Percentiles rank a stretch among this genome's conserved stretches.
Conservation (phyloP, 495 filamentous ascomycete genomes). For the Durotheca rogersii region DNA sequence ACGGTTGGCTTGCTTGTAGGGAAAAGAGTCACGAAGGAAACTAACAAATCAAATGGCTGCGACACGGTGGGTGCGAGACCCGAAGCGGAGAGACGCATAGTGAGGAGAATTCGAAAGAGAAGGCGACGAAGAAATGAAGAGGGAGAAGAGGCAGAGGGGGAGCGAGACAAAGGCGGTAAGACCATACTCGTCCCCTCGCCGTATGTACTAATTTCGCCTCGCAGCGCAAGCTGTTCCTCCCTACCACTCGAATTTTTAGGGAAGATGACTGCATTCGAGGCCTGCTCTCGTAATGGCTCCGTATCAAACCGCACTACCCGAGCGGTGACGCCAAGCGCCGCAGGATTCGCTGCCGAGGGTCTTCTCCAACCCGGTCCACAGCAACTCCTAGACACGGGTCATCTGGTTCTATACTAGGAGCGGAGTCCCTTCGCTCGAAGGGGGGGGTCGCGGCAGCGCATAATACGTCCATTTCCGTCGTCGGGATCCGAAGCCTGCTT, state of each 20-base stretch:
- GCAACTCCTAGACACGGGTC: slow-evolving; percentile 19
- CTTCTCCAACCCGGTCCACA: slow-evolving; percentile 21
- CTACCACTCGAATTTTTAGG: no score
- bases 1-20: neutral
- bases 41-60: neutral
- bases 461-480: slow-evolving; percentile 23
- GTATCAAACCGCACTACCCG: slow-evolving; percentile 14
- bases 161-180: no score
- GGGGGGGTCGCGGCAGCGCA: slow-evolving; percentile 25
- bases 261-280: no score
- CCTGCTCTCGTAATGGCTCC: no score
- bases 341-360: slow-evolving; percentile 17
- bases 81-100: neutral
- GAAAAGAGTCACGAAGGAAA: neutral
- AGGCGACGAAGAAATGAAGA: no score
- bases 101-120: no score
- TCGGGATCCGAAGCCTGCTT: slow-evolving; percentile 26
- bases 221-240: no score
- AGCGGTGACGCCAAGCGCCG: slow-evolving; percentile 17
- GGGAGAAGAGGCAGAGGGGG: no score
- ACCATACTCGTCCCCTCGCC: no score
- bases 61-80: slow-evolving; percentile 5
- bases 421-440: slow-evolving; percentile 23
- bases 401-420: slow-evolving; percentile 13
- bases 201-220: no score